Base-by-base conservation (phyloP, 768 basidiomycete species). In the Kwoniella mangroviensis region DNA sequence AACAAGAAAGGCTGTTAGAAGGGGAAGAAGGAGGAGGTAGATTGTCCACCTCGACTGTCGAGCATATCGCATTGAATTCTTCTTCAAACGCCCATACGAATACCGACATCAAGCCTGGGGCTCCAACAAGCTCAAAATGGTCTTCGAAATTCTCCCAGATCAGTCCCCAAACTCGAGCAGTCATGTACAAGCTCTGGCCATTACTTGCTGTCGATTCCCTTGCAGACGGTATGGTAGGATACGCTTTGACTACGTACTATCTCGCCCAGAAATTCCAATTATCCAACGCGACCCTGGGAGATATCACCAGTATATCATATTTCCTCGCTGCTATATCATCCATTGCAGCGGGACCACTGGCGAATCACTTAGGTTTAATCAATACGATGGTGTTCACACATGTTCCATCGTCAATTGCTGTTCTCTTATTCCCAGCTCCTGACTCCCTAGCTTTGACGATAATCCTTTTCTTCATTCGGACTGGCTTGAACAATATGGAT, bases 301-400 rank as follows among this genome's bases (percentile, higher is more conserved):
- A 74, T 53, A 76, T 74, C 60, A 74, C 71, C 26, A 74, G 65
- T 45, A 68, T 72, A 45, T 72, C 78, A 11, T 77, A 70, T 42
- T 64, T 79, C 52, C 73, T 78, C n/a, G 64, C 74, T 9, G 78
- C 74, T 4, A 34, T 67, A 13, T 77, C 76, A 6, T 78, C 68
- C 40, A 63, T 79, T 22, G 69, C 75, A 56, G 74, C 78, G 4
- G 78, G 70, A 3, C 70, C 76, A 2, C 67, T 79, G 1, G 72
- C 78, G 15, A 72, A 74, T 51, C 74, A 64, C 28, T 26, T 79
- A 41, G 78, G 78, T 2, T 53, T 72, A 9, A 68, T 78, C 70
- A 76, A 76, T n/a, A 78, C 77, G 22, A 78, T 78, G 77, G 77
- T 73, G 2, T 78, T 78, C 73, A 77, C 78, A 6, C 78, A 79